Evolutionary conservation across 176 grass and related monocot genomes (phyloP).

Genomic region (Oryza glumipatula): DNA sequence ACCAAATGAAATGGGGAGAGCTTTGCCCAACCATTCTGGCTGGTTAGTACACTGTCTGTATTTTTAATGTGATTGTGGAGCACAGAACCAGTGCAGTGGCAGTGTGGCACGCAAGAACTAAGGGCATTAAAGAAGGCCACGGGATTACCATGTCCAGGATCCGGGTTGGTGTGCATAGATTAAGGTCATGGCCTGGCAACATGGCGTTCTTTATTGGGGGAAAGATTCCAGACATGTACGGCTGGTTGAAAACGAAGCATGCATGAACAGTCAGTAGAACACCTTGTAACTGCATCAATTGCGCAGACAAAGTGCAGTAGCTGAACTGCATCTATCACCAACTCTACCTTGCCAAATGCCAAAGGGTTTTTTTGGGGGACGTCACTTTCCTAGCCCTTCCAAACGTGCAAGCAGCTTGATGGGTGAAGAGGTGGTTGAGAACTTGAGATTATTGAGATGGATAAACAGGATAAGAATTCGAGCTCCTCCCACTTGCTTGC

Average conservation of each 20-base stretch:
- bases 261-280: background rate
- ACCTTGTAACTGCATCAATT: background rate
- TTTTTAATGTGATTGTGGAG: background rate
- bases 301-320: background rate
- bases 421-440: background rate
- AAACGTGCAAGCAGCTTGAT: background rate
- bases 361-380: background rate
- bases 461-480: background rate
- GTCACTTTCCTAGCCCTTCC: background rate
- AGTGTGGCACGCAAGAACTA: background rate
- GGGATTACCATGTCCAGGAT: slow-evolving; percentile 31
- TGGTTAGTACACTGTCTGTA: background rate
- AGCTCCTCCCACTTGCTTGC: background rate
- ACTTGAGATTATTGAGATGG: background rate
- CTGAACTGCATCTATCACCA: background rate
- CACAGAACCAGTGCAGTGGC: background rate
- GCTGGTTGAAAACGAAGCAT: background rate
- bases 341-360: background rate
- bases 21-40: background rate
- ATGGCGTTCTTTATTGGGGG: slow-evolving; percentile 31
- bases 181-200: slow-evolving; percentile 17
- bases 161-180: slow-evolving; percentile 16
- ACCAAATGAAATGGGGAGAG: background rate
- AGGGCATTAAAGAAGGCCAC: slow-evolving; percentile 37
- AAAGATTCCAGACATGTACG: slow-evolving; percentile 39